Base-by-base conservation (phyloP, 208 protist species). In the Crithidia thermophila region DNA sequence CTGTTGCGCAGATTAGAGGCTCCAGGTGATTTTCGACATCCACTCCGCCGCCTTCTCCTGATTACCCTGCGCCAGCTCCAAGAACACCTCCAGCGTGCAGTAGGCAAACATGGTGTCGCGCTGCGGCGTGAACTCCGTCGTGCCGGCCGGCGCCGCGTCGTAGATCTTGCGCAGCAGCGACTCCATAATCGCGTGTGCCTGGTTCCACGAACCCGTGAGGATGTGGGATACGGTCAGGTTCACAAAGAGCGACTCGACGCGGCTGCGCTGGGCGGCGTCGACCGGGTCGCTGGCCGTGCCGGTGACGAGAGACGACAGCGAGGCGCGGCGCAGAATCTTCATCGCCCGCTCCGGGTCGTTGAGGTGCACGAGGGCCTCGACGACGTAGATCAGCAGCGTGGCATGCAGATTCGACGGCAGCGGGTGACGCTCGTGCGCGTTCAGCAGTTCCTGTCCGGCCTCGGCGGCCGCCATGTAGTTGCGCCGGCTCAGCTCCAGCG, bases 1-100 rank as follows among this genome's bases (percentile, higher is more conserved):
- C n/a, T n/a, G n/a, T n/a, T n/a, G n/a, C n/a, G n/a, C n/a, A 52
- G 23, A 16, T 67, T 78, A 89, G 20, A 89, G 56, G 42, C 73
- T 77, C 87, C 90, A 96, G 10, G 69, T 81, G 25, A 96, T 67
- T 64, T 85, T 89, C 33, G 47, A 62, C 34, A 96, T 79, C 59
- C 69, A 75, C 50, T 91, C 91, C 46, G 82, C 64, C 16, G 87
- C 88, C 75, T 88, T 92, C 75, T 92, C 86, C 50, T 80, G 70
- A 68, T 94, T 94, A 30, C 88, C 88, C 66, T 94, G 91, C 18
- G 87, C 88, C 16, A 96, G 77, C 66, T 93, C 87, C 13, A 96
- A 73, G 46, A 94, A 96, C 11, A 94, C 83, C 60, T 71, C 71
- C 27, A 96, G 74, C 0, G 93, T 70, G 69, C 93, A 85, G 65